A percentile compares a stretch with the other conserved stretches of the same genome.
phyloP scores from a whole-genome alignment of 1,284 basidiomycete species.

The Tetrapyrgos nigripes region DNA sequence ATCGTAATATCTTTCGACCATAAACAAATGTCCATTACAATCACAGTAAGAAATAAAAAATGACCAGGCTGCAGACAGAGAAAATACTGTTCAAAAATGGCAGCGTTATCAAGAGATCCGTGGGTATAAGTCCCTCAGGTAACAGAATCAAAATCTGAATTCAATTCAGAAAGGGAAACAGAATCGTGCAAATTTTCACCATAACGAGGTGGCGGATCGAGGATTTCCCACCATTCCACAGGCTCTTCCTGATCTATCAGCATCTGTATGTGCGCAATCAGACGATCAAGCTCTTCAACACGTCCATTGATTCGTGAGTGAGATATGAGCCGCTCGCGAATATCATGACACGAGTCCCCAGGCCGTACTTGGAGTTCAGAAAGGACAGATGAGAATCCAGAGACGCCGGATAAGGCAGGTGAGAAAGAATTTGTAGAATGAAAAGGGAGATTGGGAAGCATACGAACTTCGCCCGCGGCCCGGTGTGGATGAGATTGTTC shows the following conservation, averaged over 20 bases:
- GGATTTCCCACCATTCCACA: background rate
- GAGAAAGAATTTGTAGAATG: background rate
- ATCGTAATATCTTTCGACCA: too few species aligned
- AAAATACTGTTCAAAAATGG: too few species aligned
- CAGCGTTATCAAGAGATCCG: too few species aligned
- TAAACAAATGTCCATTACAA: too few species aligned
- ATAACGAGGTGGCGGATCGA: background rate
- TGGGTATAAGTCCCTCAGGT: too few species aligned
- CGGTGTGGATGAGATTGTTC: background rate
- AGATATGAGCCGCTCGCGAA: background rate
- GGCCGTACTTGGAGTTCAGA: background rate
- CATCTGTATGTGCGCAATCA: background rate
- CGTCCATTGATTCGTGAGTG: background rate
- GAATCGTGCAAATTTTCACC: background rate
- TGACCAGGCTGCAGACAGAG: too few species aligned
- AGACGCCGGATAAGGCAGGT: background rate
- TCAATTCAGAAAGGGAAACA: background rate
- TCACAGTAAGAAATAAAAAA: too few species aligned
- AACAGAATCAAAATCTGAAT: background rate
- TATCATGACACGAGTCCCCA: too few species aligned
- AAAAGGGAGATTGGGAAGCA: background rate
- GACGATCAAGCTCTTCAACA: background rate
- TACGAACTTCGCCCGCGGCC: background rate
- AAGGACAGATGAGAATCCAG: background rate
- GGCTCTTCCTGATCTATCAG: background rate